A percentile compares a stretch with the other conserved stretches of the same genome.
Conservation (phyloP, 1,284 basidiomycete genomes). For the Trametes sp. region DNA sequence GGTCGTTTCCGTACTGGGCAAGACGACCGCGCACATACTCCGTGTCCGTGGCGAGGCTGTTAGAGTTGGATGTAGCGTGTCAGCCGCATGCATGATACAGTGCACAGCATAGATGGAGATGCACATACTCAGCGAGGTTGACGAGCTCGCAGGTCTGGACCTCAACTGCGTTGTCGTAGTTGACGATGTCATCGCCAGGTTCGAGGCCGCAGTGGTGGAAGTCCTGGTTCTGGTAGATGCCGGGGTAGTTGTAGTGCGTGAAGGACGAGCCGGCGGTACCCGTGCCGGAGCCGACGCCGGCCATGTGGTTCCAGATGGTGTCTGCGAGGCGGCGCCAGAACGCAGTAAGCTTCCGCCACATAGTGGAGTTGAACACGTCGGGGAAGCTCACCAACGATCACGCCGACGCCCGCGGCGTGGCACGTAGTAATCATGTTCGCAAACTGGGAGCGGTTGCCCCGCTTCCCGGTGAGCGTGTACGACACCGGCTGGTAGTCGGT, state of each 20-base stretch:
- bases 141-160: conserved; percentile 68
- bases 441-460: conserved; percentile 60
- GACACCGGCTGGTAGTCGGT: conserved; percentile 76
- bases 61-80: conserved; percentile 7
- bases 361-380: background rate
- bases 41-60: conserved; percentile 65
- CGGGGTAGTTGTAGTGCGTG: conserved; percentile 67
- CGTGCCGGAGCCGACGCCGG: conserved; percentile 51
- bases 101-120: background rate
- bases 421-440: conserved; percentile 65
- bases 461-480: conserved; percentile 65
- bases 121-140: conserved; percentile 63
- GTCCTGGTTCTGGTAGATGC: conserved; percentile 60
- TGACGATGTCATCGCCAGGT: conserved; percentile 59
- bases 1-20: conserved; percentile 65
- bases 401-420: conserved; percentile 65
- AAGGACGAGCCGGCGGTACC: conserved; percentile 59
- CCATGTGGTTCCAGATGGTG: conserved; percentile 73
- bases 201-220: conserved; percentile 72
- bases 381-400: conserved; percentile 58
- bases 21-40: conserved; percentile 62
- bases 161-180: conserved; percentile 59
- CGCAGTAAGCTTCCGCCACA: conserved; percentile 9
- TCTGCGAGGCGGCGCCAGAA: conserved; percentile 45
- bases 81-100: background rate